Evolutionary conservation across 2,329 filamentous ascomycete species (phyloP).

Genomic region (Monosporascus ibericus): DNA sequence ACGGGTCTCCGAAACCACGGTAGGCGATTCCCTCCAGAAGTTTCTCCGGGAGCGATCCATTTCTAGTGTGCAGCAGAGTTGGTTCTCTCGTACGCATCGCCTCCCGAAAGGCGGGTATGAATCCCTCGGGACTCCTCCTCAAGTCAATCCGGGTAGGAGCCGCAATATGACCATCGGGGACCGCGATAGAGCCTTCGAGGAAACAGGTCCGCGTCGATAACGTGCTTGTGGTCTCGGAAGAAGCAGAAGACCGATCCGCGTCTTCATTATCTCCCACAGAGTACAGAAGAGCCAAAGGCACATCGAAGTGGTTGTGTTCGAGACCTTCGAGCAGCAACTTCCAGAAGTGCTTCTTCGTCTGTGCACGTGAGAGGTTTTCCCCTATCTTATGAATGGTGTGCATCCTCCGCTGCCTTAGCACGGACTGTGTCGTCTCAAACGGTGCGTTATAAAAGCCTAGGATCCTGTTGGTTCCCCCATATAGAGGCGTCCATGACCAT

Average conservation of each 20-base stretch:
- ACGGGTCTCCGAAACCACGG: slow-evolving; percentile 50
- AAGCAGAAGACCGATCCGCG: slow-evolving; percentile 26
- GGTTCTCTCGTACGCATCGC: slow-evolving; percentile 31
- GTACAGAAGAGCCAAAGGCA: slow-evolving; percentile 35
- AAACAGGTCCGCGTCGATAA: slow-evolving; percentile 30
- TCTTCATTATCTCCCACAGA: slow-evolving; percentile 33
- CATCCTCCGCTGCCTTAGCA: slow-evolving; percentile 27
- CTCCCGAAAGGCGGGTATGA: slow-evolving; percentile 30
- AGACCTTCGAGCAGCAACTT: slow-evolving; percentile 25
- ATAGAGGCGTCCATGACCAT: slow-evolving; percentile 33
- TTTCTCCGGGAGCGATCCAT: slow-evolving; percentile 43
- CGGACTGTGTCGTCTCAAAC: slow-evolving; percentile 30
- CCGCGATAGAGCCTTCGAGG: slow-evolving; percentile 29
- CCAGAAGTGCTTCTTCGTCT: slow-evolving; percentile 31
- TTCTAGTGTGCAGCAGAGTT: slow-evolving; percentile 21
- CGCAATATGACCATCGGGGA: slow-evolving; percentile 27
- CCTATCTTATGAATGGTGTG: slow-evolving; percentile 28
- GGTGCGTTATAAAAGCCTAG: slow-evolving; percentile 34
- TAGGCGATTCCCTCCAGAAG: slow-evolving; percentile 48
- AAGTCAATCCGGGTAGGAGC: slow-evolving; percentile 29
- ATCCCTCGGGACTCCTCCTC: slow-evolving; percentile 27
- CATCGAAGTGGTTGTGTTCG: slow-evolving; percentile 28
- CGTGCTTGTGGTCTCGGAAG: slow-evolving; percentile 30
- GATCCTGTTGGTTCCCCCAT: slow-evolving; percentile 28
- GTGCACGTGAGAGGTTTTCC: slow-evolving; percentile 23